Conservation (phyloP, 1,284 basidiomycete species). For the Chalciporus sp. region DNA sequence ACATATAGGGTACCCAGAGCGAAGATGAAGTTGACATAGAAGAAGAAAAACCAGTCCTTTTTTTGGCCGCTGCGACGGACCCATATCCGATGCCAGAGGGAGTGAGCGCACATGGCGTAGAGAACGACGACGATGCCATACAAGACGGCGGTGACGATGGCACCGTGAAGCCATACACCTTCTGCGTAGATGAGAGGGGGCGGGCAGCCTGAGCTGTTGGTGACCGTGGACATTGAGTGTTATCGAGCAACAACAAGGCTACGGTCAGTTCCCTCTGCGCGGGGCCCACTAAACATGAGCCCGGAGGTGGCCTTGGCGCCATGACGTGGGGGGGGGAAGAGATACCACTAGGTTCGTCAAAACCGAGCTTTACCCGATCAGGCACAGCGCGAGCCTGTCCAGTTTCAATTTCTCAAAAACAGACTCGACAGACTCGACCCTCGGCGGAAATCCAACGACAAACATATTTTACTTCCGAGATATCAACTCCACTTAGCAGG, state of each 20-base stretch:
- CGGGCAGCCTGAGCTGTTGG: constrained; percentile 8
- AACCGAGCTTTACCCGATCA: too few relatives aligned
- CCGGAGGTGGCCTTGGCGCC: too few relatives aligned
- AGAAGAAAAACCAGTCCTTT: constrained; percentile 28
- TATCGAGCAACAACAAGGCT: not conserved
- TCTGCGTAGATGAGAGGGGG: constrained; percentile 26
- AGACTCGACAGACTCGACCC: too few relatives aligned
- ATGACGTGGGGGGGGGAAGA: too few relatives aligned
- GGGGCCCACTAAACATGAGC: too few relatives aligned
- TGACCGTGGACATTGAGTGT: constrained; percentile 15
- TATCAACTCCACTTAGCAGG: too few relatives aligned
- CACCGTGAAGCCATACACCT: constrained; percentile 35
- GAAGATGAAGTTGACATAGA: constrained; percentile 37
- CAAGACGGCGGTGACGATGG: constrained; percentile 30
- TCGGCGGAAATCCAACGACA: too few relatives aligned
- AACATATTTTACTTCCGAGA: too few relatives aligned
- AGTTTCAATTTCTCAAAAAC: too few relatives aligned
- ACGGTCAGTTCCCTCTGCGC: not conserved
- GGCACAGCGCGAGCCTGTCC: too few relatives aligned
- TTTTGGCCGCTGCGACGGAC: constrained; percentile 9
- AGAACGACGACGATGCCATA: constrained; percentile 35
- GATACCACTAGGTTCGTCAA: too few relatives aligned
- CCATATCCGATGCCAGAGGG: constrained; percentile 30
- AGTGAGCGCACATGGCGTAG: constrained; percentile 29
- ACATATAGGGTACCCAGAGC: constrained; percentile 35